These are phyloP conservation scores for Monosporascus sp. DNA, from an alignment of 2,329 filamentous ascomycete species.

Conservation along the genomic window DNA sequence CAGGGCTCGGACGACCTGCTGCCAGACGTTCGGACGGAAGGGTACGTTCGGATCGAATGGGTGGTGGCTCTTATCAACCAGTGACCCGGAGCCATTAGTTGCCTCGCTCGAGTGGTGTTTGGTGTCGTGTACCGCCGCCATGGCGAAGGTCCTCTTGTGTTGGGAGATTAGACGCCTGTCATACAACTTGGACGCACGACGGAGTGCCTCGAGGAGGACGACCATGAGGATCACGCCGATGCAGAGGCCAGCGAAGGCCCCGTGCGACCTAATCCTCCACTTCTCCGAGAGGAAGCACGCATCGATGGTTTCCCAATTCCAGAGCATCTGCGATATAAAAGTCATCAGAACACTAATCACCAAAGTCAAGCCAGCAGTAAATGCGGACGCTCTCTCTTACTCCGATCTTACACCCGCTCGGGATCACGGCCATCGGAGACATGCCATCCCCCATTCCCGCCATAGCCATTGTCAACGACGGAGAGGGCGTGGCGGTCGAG, in stretches of 20 bases:
- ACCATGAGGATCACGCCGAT: conserved; percentile 74
- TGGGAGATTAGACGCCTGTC: conserved; percentile 56
- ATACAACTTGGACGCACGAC: conserved; percentile 64
- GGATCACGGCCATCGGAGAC: neutral
- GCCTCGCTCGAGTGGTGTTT: neutral
- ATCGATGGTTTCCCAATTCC: conserved; percentile 73
- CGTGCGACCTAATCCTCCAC: conserved; percentile 67
- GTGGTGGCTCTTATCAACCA: conserved; percentile 10
- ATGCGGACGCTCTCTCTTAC: conserved; percentile 11
- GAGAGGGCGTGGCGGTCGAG: neutral
- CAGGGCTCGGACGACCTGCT: conserved; percentile 62
- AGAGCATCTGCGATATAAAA: conserved; percentile 57
- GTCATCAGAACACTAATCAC: too few species aligned
- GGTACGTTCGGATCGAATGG: conserved; percentile 12
- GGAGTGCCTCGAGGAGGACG: conserved; percentile 65
- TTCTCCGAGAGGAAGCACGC: conserved; percentile 64
- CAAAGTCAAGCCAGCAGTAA: neutral
- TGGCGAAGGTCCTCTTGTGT: conserved; percentile 27
- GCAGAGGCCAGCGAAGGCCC: conserved; percentile 74
- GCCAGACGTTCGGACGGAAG: conserved; percentile 53
- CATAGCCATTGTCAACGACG: conserved; percentile 5
- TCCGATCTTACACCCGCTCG: conserved; percentile 15
- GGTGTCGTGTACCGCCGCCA: conserved; percentile 3
- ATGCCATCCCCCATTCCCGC: conserved; percentile 2
- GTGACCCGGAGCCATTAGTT: conserved; percentile 10